Percentiles rank a stretch among this genome's conserved stretches.
phyloP scores from a whole-genome alignment of 83 land plant genomes.

The Thuja plicata region DNA sequence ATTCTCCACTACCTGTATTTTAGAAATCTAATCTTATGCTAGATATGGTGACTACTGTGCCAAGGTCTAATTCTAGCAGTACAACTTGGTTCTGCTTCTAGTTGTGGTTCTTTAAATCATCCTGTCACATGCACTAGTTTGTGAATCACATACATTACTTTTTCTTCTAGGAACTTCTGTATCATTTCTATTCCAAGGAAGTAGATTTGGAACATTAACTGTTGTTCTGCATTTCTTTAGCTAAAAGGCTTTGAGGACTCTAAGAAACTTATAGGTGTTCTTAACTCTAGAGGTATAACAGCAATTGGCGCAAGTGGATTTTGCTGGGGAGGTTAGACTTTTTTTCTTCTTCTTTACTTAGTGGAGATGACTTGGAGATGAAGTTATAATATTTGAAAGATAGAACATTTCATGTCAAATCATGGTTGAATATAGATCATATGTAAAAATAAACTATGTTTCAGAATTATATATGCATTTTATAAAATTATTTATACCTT shows the following conservation, averaged over 20 bases:
- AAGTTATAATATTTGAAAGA: not conserved
- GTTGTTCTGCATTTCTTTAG: constrained; percentile 4
- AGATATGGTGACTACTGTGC: not conserved
- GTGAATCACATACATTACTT: not conserved
- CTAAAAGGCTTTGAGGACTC: constrained; percentile 16
- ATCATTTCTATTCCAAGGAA: not conserved
- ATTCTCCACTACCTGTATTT: not conserved
- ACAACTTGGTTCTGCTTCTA: not conserved
- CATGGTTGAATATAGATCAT: not conserved
- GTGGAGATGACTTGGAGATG: not conserved
- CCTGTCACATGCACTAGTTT: not conserved
- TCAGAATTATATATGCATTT: not conserved
- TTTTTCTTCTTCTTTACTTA: not conserved
- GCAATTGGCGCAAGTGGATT: constrained; percentile 31
- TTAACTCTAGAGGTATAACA: constrained; percentile 22
- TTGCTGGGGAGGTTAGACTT: constrained; percentile 32
- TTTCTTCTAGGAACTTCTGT: not conserved
- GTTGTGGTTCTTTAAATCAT: not conserved
- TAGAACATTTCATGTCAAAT: not conserved
- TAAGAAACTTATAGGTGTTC: constrained; percentile 13
- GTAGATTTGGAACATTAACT: not conserved
- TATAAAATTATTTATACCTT: not conserved
- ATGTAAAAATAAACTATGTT: not conserved
- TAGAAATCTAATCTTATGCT: not conserved
- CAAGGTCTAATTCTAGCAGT: not conserved